These are phyloP conservation scores for Leishmania amazonensis DNA, from an alignment of 208 protist species.

Conservation along the genomic window DNA sequence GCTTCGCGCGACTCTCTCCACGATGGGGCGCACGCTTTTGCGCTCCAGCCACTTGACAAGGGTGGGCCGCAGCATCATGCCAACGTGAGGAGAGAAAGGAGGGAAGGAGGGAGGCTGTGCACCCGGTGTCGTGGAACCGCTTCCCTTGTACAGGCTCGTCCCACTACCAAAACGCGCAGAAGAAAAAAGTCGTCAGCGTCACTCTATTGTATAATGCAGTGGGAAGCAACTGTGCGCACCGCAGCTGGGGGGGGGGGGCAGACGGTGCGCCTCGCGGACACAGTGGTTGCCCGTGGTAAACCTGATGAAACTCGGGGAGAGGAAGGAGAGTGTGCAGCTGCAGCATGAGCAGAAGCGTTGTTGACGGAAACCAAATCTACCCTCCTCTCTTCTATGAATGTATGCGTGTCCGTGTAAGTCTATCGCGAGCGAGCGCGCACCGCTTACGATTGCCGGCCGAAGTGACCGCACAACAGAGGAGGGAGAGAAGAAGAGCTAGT, in stretches of 20 bases:
- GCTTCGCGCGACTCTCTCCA: constrained; percentile 24
- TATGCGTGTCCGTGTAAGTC: not conserved
- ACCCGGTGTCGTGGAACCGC: not conserved
- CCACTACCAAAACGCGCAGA: not conserved
- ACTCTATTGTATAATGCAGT: not conserved
- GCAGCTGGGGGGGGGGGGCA: not conserved
- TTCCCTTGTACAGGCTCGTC: not conserved
- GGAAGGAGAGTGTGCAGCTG: not conserved
- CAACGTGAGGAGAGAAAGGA: not conserved
- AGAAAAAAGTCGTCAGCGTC: not conserved
- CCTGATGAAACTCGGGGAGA: not conserved
- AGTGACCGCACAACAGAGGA: not conserved
- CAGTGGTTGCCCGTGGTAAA: not conserved
- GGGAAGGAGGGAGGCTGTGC: not conserved
- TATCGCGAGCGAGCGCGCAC: not conserved
- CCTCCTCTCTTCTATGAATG: constrained; percentile 1
- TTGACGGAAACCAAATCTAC: not conserved
- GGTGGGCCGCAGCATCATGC: constrained; percentile 30
- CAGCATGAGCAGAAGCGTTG: not conserved
- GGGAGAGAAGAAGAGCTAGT: not conserved
- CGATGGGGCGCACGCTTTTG: constrained; percentile 31
- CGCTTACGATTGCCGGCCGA: not conserved
- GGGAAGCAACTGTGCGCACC: not conserved
- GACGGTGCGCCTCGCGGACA: not conserved
- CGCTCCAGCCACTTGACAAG: constrained; percentile 31